Evolutionary conservation across 2,329 filamentous ascomycete species (phyloP).

Genomic region (Orbilia quercus): DNA sequence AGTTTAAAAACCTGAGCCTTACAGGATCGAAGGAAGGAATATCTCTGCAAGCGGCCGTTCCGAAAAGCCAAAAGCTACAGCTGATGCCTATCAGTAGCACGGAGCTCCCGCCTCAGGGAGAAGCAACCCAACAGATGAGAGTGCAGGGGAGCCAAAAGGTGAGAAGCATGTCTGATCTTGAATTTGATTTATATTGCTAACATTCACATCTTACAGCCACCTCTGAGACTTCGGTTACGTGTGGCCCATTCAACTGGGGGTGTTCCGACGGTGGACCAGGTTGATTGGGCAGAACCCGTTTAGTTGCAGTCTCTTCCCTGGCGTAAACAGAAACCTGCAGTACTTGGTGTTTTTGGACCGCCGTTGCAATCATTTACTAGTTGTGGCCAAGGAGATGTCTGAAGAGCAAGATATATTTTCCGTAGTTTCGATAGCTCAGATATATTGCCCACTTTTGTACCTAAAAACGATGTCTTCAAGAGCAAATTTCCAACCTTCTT

Average conservation of each 20-base stretch:
- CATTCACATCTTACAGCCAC: constrained; percentile 66
- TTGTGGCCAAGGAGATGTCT: no score
- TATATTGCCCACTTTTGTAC: no score
- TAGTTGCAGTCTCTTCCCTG: not conserved
- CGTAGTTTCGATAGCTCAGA: no score
- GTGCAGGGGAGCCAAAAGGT: constrained; percentile 87
- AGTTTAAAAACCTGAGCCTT: constrained; percentile 81
- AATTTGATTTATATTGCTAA: constrained; percentile 57
- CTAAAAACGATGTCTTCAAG: no score
- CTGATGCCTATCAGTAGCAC: constrained; percentile 86
- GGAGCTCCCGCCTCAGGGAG: constrained; percentile 79
- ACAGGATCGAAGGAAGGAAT: constrained; percentile 77
- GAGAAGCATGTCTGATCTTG: constrained; percentile 66
- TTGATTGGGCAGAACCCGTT: constrained; percentile 85
- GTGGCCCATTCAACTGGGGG: constrained; percentile 79
- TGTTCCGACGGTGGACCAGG: constrained; percentile 84
- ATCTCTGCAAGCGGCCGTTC: constrained; percentile 91
- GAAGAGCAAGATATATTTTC: no score
- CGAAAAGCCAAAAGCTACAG: constrained; percentile 94
- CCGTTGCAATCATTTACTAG: no score
- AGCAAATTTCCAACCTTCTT: no score
- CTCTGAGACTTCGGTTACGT: constrained; percentile 84
- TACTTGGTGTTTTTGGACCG: no score
- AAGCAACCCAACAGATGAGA: constrained; percentile 91
- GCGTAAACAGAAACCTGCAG: no score